A percentile compares a stretch with the other conserved stretches of the same genome.
Conservation (phyloP, 2,329 filamentous ascomycete species). For the Leptographium flavum region DNA sequence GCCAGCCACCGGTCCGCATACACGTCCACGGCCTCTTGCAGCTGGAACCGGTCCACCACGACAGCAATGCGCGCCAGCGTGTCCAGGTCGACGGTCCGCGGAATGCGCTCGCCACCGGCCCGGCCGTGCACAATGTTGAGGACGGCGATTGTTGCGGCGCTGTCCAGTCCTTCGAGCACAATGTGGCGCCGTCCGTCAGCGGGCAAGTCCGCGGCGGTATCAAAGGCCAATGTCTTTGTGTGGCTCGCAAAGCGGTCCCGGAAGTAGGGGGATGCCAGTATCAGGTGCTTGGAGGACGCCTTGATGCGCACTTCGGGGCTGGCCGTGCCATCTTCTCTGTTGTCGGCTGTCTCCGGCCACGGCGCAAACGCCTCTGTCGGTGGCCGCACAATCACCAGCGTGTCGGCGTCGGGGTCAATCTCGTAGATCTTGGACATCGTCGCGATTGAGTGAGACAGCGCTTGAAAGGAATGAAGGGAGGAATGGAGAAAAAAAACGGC, state of each 20-base stretch:
- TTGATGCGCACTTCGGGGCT: conserved; percentile 18
- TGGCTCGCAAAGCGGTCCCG: conserved; percentile 14
- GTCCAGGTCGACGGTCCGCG: conserved; percentile 22
- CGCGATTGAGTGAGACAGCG: neutral
- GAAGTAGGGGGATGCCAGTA: conserved; percentile 18
- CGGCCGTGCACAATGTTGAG: conserved; percentile 31
- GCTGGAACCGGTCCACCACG: conserved; percentile 27
- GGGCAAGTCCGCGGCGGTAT: conserved; percentile 5
- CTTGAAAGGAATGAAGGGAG: too few species aligned
- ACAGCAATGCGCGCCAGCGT: conserved; percentile 27
- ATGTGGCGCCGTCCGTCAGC: conserved; percentile 19
- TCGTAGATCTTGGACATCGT: conserved; percentile 20
- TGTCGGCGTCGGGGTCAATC: conserved; percentile 20
- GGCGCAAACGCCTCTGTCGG: conserved; percentile 11
- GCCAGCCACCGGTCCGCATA: conserved; percentile 27
- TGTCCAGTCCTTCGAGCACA: conserved; percentile 18
- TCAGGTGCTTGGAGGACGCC: conserved; percentile 22
- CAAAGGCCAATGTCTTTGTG: neutral
- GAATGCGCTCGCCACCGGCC: conserved; percentile 23
- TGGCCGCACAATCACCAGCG: conserved; percentile 17
- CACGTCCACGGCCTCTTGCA: conserved; percentile 25
- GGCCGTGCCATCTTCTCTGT: neutral
- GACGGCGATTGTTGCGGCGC: conserved; percentile 23
- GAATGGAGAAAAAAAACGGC: neutral
- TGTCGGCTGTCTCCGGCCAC: conserved; percentile 8